Evolutionary conservation across 495 filamentous ascomycete species (phyloP).

Genomic region (Cladorrhinum samala): DNA sequence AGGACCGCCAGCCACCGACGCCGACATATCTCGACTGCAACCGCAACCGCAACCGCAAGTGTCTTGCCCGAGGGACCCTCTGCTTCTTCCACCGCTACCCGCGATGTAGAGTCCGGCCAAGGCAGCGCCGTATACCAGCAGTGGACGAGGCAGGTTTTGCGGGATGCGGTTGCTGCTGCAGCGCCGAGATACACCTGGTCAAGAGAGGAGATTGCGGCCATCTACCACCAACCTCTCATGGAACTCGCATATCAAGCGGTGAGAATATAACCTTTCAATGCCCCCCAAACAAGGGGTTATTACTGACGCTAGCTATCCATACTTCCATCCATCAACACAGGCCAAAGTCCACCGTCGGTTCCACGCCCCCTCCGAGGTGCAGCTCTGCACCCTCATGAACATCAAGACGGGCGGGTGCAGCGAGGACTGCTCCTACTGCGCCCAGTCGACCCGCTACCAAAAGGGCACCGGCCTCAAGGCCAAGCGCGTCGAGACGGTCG

Average conservation of each 20-base stretch:
- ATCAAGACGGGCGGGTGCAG: constrained; percentile 90
- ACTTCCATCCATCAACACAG: no score
- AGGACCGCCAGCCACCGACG: background rate
- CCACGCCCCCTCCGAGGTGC: constrained; percentile 70
- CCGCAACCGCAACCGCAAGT: background rate
- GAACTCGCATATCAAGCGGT: constrained; percentile 70
- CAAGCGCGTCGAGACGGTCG: constrained; percentile 67
- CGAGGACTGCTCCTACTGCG: constrained; percentile 86
- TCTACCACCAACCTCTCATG: constrained; percentile 74
- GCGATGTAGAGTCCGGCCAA: background rate
- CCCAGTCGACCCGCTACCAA: constrained; percentile 72
- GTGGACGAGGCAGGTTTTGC: constrained; percentile 18
- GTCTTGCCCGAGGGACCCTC: no score
- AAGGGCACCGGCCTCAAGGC: constrained; percentile 75
- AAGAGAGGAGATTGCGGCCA: constrained; percentile 63
- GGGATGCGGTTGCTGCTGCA: constrained; percentile 48
- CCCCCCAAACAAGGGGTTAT: background rate
- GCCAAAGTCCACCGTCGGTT: constrained; percentile 70
- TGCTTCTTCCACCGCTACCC: background rate
- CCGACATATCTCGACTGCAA: background rate
- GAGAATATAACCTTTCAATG: constrained; percentile 20
- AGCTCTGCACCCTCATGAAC: constrained; percentile 89
- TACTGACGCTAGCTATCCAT: constrained; percentile 1
- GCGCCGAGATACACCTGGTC: constrained; percentile 67
- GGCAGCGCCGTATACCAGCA: constrained; percentile 2